Evolutionary conservation across 1,139 yeast species (phyloP).

Genomic region (Lodderomyces theae): DNA sequence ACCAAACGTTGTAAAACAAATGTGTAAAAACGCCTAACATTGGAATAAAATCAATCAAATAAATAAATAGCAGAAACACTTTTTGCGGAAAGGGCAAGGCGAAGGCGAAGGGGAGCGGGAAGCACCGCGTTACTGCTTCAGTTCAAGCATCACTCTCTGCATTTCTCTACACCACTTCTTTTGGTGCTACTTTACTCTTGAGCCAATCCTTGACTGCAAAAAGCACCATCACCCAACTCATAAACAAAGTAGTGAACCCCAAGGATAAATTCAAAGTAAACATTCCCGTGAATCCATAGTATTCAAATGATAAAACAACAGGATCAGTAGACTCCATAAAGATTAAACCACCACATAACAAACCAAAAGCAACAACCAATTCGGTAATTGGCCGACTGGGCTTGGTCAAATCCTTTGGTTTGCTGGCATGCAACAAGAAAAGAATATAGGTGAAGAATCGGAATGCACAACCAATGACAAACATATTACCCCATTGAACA

Average conservation of each 20-base stretch:
- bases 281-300: slow-evolving; percentile 84
- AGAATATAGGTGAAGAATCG: slow-evolving; percentile 67
- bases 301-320: slow-evolving; percentile 76
- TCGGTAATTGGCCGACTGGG: slow-evolving; percentile 75
- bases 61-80: no score
- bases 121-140: no score
- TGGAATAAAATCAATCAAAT: no score
- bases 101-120: no score
- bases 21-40: no score
- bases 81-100: no score
- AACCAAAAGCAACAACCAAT: slow-evolving; percentile 69
- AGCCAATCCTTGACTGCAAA: slow-evolving; percentile 63
- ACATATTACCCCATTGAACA: slow-evolving; percentile 85
- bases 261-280: slow-evolving; percentile 83
- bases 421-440: slow-evolving; percentile 38
- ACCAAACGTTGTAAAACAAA: no score
- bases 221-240: slow-evolving; percentile 85
- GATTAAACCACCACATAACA: slow-evolving; percentile 83
- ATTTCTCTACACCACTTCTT: slow-evolving; percentile 3
- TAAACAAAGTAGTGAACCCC: slow-evolving; percentile 73
- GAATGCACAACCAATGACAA: slow-evolving; percentile 75
- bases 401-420: slow-evolving; percentile 34
- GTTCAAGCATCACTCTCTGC: neutral
- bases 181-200: slow-evolving; percentile 13
- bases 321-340: slow-evolving; percentile 93